These are phyloP conservation scores for Trichoderma atrobrunneum DNA, from an alignment of 2,329 filamentous ascomycete genomes.

Conservation along the genomic window DNA sequence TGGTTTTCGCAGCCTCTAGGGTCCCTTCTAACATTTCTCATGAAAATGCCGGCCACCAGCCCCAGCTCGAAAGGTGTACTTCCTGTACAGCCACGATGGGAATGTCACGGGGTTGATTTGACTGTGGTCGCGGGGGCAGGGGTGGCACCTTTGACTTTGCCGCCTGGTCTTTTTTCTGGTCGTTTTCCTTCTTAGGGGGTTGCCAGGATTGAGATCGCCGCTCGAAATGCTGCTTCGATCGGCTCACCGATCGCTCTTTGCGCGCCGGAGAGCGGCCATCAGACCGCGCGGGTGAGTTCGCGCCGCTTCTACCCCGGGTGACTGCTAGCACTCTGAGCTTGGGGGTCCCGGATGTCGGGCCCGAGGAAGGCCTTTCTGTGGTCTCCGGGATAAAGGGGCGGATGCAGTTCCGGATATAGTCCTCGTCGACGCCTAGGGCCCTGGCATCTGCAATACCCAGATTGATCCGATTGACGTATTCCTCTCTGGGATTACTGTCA, in stretches of 20 bases:
- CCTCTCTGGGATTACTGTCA: constrained; percentile 37
- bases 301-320: constrained; percentile 19
- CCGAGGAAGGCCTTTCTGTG: neutral
- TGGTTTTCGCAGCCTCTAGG: neutral
- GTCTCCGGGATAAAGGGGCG: constrained; percentile 35
- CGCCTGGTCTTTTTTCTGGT: constrained; percentile 12
- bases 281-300: constrained; percentile 21
- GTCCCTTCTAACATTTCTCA: neutral
- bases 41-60: constrained; percentile 15
- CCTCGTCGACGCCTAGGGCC: constrained; percentile 34
- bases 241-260: constrained; percentile 23
- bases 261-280: constrained; percentile 28
- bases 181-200: constrained; percentile 1
- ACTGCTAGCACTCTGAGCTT: neutral
- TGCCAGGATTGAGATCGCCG: constrained; percentile 7
- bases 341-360: neutral
- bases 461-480: constrained; percentile 42
- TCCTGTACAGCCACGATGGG: constrained; percentile 33
- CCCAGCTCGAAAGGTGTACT: constrained; percentile 16
- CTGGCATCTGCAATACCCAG: constrained; percentile 37
- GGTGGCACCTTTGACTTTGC: constrained; percentile 23
- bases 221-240: constrained; percentile 17
- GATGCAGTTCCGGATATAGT: constrained; percentile 39
- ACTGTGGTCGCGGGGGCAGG: constrained; percentile 26
- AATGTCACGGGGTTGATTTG: constrained; percentile 27